Evolutionary conservation across 768 basidiomycete genomes (phyloP).

Genomic region (Trichaptum fuscoviolaceum): DNA sequence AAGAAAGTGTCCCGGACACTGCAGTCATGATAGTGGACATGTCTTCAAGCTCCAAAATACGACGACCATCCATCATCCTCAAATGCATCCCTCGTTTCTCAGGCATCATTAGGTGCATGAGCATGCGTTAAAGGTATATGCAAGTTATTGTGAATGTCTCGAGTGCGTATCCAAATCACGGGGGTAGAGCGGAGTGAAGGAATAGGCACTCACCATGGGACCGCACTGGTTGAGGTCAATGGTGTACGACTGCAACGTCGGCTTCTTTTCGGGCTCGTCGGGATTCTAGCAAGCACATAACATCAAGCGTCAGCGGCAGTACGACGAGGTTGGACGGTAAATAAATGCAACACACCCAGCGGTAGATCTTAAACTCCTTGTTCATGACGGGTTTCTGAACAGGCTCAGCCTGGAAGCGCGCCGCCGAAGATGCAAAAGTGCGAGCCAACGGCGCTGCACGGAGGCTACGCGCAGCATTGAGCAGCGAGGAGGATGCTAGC

Average conservation of each 20-base stretch:
- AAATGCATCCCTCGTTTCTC: too few species aligned
- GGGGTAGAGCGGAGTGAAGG: conserved; percentile 1
- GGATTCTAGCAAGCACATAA: conserved; percentile 58
- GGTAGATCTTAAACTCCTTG: conserved; percentile 99
- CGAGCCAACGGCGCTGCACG: conserved; percentile 22
- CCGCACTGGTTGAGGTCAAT: conserved; percentile 93
- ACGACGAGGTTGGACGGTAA: conserved; percentile 8
- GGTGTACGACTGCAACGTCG: conserved; percentile 82
- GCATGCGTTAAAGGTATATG: too few species aligned
- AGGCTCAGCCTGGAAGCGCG: conserved; percentile 37
- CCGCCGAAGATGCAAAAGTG: conserved; percentile 26
- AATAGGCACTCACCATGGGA: conserved; percentile 65
- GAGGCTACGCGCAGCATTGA: conserved; percentile 5
- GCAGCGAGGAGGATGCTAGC: conserved; percentile 6
- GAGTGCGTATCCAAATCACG: neutral
- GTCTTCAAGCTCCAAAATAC: too few species aligned
- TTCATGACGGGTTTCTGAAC: conserved; percentile 62
- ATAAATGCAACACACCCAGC: conserved; percentile 66
- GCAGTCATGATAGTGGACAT: too few species aligned
- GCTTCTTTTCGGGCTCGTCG: conserved; percentile 89
- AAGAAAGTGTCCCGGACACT: too few species aligned
- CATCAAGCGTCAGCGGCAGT: neutral
- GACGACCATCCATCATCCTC: too few species aligned
- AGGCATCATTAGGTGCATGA: too few species aligned
- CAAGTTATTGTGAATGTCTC: too few species aligned